Evolutionary conservation across 495 filamentous ascomycete species (phyloP), one percentile per base, ranked within the genome.

Genomic region (Xylaria palmicola): DNA sequence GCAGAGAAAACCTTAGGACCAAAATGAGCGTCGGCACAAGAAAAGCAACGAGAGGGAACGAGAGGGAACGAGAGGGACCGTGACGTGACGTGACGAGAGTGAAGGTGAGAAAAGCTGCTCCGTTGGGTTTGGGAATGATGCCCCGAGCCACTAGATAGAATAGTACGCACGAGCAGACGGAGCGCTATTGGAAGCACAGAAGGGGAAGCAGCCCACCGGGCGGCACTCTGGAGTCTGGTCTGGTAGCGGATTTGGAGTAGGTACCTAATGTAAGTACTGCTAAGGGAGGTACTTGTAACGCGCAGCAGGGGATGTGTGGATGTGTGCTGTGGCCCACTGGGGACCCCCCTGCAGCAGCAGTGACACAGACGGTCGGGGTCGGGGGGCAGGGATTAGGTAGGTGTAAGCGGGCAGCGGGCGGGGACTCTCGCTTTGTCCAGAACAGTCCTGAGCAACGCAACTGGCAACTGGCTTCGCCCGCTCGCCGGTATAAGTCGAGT

Each of bases 111-210:
- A 43, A 44, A 44, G 53, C 20, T 44, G 3, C 9, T 44, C 17
- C 15, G 24, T 36, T 45, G 36, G 48, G n/a, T n/a, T n/a, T n/a
- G n/a, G n/a, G n/a, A 43, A 43, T 60, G 47, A 51, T 60, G 47
- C 43, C 48, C n/a, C 37, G 34, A 43, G 37, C 56, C 26, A 44
- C 29, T 36, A n/a, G 50, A 9, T 39, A 39, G 5, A 44, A 10
- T 13, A 44, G 17, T 20, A 34, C 32, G 10, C 10, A 34, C 32
- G 10, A 22, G 20, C 20, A 32, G 36, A 32, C 50, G 29, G 48
- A 51, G 48, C 48, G 48, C n/a, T 22, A 51, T 13, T 34, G 17
- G 48, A 51, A 48, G n/a, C n/a, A 48, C 45, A 48, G 45, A 48
- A 48, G 45, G 45, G 45, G 45, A 29, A 7, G 15, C 45, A 29